These are phyloP conservation scores for Bryoerythrophyllum caledonicum DNA, from an alignment of 225 moss, liverwort and hornwort species.

Conservation along the genomic window DNA sequence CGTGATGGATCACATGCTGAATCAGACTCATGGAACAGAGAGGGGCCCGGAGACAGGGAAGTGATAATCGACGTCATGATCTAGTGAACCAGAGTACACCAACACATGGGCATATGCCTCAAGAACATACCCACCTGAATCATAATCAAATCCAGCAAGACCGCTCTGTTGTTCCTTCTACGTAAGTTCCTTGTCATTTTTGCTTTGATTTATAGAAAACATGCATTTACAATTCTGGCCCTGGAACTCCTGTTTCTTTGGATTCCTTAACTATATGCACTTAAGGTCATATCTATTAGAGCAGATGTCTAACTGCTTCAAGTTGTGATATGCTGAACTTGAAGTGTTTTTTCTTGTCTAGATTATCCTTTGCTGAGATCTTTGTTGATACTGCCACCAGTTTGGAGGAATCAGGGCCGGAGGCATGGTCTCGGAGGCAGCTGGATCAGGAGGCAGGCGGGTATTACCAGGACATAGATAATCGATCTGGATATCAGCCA, in stretches of 20 bases:
- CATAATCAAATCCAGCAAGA: constrained; percentile 28
- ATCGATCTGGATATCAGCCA: constrained; percentile 22
- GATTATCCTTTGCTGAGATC: not conserved
- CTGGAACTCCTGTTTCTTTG: not conserved
- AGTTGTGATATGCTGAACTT: no score
- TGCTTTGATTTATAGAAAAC: not conserved
- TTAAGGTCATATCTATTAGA: not conserved
- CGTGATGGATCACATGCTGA: constrained; percentile 32
- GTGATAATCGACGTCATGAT: constrained; percentile 32
- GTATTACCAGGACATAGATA: constrained; percentile 34
- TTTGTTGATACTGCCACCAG: constrained; percentile 27
- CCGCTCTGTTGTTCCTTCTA: constrained; percentile 30
- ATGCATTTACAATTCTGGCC: not conserved
- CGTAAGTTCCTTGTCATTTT: constrained; percentile 14
- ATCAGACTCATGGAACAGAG: constrained; percentile 31
- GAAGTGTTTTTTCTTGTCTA: constrained; percentile 4
- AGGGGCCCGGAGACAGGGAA: constrained; percentile 20
- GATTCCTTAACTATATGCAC: no score
- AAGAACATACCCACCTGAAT: constrained; percentile 28
- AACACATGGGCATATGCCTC: constrained; percentile 20
- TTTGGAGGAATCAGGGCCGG: constrained; percentile 34
- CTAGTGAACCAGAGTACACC: constrained; percentile 26
- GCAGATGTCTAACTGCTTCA: not conserved
- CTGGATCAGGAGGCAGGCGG: constrained; percentile 34
- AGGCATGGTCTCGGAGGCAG: constrained; percentile 33